Percentiles rank a stretch among this genome's conserved stretches.
phyloP scores from a whole-genome alignment of 192 early-diverging fungal species.

The Phycomyces blakesleeanus region DNA sequence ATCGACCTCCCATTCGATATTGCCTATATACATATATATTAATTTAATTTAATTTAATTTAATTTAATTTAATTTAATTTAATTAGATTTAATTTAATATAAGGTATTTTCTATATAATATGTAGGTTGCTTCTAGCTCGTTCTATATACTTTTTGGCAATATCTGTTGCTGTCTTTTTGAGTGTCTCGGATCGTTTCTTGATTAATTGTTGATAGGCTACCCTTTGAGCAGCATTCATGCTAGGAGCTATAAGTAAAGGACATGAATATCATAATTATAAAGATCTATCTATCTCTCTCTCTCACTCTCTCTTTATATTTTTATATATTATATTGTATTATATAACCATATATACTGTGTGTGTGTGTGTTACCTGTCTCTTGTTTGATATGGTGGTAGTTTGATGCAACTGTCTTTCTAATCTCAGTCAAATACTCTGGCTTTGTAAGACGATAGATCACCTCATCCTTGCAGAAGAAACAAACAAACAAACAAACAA shows the following conservation, averaged over 20 bases:
- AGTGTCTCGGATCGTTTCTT: constrained; percentile 71
- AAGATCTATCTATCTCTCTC: no score
- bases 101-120: no score
- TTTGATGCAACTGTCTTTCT: constrained; percentile 64
- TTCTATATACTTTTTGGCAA: constrained; percentile 68
- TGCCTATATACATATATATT: no score
- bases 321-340: no score
- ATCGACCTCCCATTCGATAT: constrained; percentile 67
- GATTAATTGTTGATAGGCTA: constrained; percentile 76
- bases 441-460: constrained; percentile 76
- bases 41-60: no score
- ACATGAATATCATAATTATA: neutral
- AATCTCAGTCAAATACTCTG: constrained; percentile 64
- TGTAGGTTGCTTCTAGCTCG: no score
- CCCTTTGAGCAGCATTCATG: constrained; percentile 78
- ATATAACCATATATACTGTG: no score
- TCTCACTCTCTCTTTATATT: no score
- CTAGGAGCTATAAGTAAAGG: constrained; percentile 18
- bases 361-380: neutral
- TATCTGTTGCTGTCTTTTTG: constrained; percentile 73
- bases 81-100: no score
- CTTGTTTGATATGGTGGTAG: constrained; percentile 25
- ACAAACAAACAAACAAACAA: no score
- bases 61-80: no score
- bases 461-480: constrained; percentile 61